Evolutionary conservation across 257 asterid species (phyloP).

Genomic region (Forsythia suspensa): DNA sequence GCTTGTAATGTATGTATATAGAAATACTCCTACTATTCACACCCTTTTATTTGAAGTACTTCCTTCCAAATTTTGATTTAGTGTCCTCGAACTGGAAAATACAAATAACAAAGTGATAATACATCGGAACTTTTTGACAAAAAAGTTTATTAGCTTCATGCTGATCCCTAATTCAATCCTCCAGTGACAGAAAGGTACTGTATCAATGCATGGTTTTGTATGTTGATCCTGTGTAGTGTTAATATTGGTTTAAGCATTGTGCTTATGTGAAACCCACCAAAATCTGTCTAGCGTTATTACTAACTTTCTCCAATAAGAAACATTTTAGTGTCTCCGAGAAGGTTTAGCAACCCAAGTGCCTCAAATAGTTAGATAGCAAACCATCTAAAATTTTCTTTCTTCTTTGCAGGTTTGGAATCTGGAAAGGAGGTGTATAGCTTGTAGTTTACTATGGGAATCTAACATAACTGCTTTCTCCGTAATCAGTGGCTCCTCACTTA

Average conservation of each 20-base stretch:
- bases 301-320: conserved; percentile 12
- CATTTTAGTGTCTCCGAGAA: conserved; percentile 6
- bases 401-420: conserved; percentile 81
- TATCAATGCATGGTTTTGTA: neutral
- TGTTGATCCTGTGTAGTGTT: neutral
- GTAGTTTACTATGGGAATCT: conserved; percentile 78
- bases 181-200: neutral
- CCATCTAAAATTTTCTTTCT: conserved; percentile 14
- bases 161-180: neutral
- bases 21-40: neutral
- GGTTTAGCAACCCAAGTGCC: conserved; percentile 9
- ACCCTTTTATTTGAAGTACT: neutral
- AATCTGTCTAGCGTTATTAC: neutral
- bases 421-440: conserved; percentile 62
- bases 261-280: conserved; percentile 2
- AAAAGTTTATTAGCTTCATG: neutral
- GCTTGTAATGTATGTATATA: neutral
- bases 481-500: conserved; percentile 71
- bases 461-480: conserved; percentile 87
- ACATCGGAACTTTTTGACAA: neutral
- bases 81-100: neutral
- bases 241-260: neutral
- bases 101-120: no score
- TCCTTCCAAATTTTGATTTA: neutral
- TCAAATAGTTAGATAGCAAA: conserved; percentile 10